Conservation (phyloP, 2,329 filamentous ascomycete species). For the Venturia effusa region DNA sequence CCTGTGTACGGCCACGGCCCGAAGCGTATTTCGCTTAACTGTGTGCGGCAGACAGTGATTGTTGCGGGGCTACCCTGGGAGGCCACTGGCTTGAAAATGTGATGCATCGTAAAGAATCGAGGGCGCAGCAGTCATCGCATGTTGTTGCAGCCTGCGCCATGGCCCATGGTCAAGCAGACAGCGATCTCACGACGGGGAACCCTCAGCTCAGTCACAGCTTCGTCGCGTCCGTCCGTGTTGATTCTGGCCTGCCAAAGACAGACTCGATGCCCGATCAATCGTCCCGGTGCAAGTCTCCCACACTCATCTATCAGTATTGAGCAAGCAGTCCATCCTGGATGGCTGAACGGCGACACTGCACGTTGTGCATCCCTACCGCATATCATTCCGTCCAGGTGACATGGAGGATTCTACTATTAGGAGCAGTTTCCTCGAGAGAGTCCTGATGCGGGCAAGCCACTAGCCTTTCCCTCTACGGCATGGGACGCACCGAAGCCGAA, state of each 20-base stretch:
- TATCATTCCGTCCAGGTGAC: background rate
- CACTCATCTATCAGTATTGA: background rate
- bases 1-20: background rate
- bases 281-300: background rate
- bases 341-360: background rate
- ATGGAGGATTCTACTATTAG: background rate
- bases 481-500: constrained; percentile 1
- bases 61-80: background rate
- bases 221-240: background rate
- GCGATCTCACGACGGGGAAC: too few species aligned
- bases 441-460: background rate
- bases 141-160: background rate
- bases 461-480: background rate
- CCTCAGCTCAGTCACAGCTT: too few species aligned
- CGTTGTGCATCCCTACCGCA: background rate
- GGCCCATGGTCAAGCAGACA: background rate
- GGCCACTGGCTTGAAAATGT: background rate
- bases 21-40: background rate
- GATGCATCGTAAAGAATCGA: background rate
- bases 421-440: background rate
- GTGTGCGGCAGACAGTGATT: background rate
- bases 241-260: background rate
- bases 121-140: background rate
- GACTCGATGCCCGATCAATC: background rate
- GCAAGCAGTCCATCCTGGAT: background rate